phyloP scores from a whole-genome alignment of 2,329 filamentous ascomycete genomes.

The Colletotrichum limetticola region DNA sequence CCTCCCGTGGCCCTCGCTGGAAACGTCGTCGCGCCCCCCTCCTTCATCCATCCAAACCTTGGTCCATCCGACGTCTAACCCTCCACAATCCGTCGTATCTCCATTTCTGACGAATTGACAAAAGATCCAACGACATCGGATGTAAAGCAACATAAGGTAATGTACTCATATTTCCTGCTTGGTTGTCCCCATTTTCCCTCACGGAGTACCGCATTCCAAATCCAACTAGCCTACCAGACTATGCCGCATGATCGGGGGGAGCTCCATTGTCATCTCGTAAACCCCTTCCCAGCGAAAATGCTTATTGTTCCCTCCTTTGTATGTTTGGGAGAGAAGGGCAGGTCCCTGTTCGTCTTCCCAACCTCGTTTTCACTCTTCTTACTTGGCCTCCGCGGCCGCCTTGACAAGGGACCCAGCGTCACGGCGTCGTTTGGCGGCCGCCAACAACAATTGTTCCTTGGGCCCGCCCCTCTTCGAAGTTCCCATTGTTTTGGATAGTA shows the following conservation, averaged over 20 bases:
- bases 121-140: conserved; percentile 28
- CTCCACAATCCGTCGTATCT: conserved; percentile 23
- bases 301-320: conserved; percentile 23
- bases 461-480: not conserved
- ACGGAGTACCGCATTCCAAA: conserved; percentile 7
- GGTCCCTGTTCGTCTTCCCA: not conserved
- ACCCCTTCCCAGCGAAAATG: conserved; percentile 15
- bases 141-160: not conserved
- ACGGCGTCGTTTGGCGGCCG: conserved; percentile 3
- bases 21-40: not conserved
- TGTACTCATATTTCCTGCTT: not conserved
- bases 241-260: conserved; percentile 1
- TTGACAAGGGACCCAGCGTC: conserved; percentile 3
- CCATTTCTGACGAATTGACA: conserved; percentile 16
- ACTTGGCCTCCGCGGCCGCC: not conserved
- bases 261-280: conserved; percentile 26
- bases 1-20: not conserved
- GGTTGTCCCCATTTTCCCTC: not conserved
- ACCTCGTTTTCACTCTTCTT: not conserved
- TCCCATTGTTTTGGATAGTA: not conserved
- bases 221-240: not conserved
- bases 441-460: not conserved
- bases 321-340: not conserved
- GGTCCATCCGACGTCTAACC: conserved; percentile 8
- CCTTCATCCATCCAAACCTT: not conserved